phyloP scores from a whole-genome alignment of 225 moss, liverwort and hornwort genomes.

The Polytrichum commune region DNA sequence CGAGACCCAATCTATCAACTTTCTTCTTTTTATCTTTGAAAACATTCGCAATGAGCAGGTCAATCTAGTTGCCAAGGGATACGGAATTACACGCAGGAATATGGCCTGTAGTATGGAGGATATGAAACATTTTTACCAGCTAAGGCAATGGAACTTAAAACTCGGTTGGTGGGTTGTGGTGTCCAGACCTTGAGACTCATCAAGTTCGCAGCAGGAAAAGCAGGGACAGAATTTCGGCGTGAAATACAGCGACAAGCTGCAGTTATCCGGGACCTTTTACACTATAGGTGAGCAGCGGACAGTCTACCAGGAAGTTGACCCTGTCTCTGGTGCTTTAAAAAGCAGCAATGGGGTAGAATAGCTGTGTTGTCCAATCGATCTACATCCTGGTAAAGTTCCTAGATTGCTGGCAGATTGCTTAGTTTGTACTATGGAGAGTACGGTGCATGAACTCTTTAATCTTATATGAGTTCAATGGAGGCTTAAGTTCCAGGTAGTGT shows the following conservation, averaged over 20 bases:
- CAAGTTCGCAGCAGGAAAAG: slow-evolving; percentile 57
- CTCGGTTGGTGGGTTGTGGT: neutral
- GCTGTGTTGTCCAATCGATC: slow-evolving; percentile 13
- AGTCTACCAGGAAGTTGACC: neutral
- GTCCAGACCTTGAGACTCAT: slow-evolving; percentile 57
- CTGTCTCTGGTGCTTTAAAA: no score
- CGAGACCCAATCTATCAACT: no score
- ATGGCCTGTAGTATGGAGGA: no score
- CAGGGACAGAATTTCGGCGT: slow-evolving; percentile 50
- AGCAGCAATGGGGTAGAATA: neutral
- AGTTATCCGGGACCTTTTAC: slow-evolving; percentile 39
- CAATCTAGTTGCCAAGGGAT: no score
- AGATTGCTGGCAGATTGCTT: neutral
- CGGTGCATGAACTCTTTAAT: neutral
- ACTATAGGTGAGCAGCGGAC: slow-evolving; percentile 40
- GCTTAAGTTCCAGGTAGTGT: neutral
- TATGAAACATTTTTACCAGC: no score
- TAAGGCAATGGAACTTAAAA: no score
- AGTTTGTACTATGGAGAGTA: slow-evolving; percentile 4
- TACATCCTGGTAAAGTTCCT: neutral
- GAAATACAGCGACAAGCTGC: slow-evolving; percentile 59
- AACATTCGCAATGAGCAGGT: no score
- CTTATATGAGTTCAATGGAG: neutral
- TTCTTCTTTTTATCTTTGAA: no score
- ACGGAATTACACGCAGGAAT: no score